Percentiles rank a stretch among this genome's conserved stretches.
phyloP scores from a whole-genome alignment of 345 rosid species.

The Lumnitzera racemosa region DNA sequence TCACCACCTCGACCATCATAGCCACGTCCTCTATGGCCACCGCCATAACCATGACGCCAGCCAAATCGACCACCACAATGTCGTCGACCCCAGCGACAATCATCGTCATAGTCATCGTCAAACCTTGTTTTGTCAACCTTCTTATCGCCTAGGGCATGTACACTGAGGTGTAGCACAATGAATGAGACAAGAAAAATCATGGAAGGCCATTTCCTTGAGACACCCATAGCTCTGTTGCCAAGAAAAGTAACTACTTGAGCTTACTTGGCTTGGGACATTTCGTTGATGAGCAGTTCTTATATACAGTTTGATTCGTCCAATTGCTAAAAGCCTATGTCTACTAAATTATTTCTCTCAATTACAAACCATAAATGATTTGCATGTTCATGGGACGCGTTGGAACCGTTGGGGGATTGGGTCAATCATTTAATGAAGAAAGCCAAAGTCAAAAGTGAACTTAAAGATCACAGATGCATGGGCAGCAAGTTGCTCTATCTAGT shows the following conservation, averaged over 20 bases:
- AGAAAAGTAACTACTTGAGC: background rate
- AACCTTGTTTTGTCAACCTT: constrained; percentile 15
- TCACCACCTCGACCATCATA: constrained; percentile 7
- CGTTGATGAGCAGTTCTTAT: background rate
- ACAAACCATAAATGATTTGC: no score
- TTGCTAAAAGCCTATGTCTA: no score
- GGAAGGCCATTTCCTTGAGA: constrained; percentile 27
- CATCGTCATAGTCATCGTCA: constrained; percentile 12
- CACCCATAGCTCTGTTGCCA: constrained; percentile 15
- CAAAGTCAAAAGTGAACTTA: no score
- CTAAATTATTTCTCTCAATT: no score
- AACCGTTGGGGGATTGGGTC: no score
- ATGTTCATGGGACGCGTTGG: no score
- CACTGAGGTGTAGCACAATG: constrained; percentile 22
- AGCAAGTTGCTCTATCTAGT: no score
- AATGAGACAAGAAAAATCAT: constrained; percentile 13
- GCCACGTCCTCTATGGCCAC: background rate
- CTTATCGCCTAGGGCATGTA: constrained; percentile 13
- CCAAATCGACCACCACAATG: constrained; percentile 12
- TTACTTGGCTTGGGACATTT: background rate
- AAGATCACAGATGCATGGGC: no score
- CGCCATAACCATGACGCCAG: background rate
- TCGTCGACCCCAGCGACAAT: constrained; percentile 16
- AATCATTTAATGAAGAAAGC: no score
- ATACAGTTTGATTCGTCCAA: no score